Conservation (phyloP, 2,329 filamentous ascomycete genomes). For the Pseudogymnoascus sp. region DNA sequence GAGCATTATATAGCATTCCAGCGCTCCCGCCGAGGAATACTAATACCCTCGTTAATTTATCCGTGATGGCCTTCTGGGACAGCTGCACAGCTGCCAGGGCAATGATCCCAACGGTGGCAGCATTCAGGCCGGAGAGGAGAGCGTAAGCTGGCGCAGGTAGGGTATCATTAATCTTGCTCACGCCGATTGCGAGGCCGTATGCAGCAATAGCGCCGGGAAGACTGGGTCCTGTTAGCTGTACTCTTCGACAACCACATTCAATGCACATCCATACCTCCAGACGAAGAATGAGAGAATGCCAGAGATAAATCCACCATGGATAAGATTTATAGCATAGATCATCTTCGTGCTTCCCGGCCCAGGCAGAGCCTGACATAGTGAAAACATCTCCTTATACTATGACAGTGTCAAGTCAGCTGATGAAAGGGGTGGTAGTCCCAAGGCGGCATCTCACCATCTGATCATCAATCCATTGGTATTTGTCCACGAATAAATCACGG, state of each 20-base stretch:
- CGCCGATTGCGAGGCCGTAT: slow-evolving; percentile 58
- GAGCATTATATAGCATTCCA: slow-evolving; percentile 60
- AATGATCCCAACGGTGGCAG: slow-evolving; percentile 64
- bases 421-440: not conserved
- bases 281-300: slow-evolving; percentile 44
- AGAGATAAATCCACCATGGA: slow-evolving; percentile 51
- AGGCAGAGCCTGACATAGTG: slow-evolving; percentile 57
- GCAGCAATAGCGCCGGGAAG: slow-evolving; percentile 64
- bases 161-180: slow-evolving; percentile 49
- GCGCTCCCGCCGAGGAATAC: slow-evolving; percentile 57
- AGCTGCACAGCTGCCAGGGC: slow-evolving; percentile 62
- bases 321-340: slow-evolving; percentile 58
- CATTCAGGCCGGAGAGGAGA: slow-evolving; percentile 63
- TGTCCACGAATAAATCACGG: slow-evolving; percentile 52
- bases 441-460: slow-evolving; percentile 35
- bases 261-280: not conserved
- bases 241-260: not conserved
- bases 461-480: slow-evolving; percentile 59
- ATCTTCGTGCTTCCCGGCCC: slow-evolving; percentile 66
- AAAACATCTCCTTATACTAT: slow-evolving; percentile 64
- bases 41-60: slow-evolving; percentile 52
- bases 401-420: not conserved
- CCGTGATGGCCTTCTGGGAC: slow-evolving; percentile 59
- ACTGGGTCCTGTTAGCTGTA: slow-evolving; percentile 53
- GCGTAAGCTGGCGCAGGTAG: slow-evolving; percentile 59